These are phyloP conservation scores for Termitomyces sp. DNA, from an alignment of 768 basidiomycete species.

Conservation along the genomic window DNA sequence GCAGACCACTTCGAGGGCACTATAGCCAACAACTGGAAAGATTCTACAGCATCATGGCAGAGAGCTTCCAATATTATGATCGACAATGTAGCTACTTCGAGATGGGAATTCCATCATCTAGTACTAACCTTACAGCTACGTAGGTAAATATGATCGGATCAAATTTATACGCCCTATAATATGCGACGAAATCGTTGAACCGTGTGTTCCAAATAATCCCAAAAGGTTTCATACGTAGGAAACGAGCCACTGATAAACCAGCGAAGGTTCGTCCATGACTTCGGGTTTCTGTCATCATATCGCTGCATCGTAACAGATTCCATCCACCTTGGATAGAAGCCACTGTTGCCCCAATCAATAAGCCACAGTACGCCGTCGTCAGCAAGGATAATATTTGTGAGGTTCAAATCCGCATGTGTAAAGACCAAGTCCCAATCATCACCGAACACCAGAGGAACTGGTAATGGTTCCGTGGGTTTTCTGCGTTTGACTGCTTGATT, in stretches of 20 bases:
- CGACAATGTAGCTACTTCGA: too few species aligned
- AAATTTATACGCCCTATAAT: too few species aligned
- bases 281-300: not conserved
- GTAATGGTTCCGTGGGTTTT: not conserved
- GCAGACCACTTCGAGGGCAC: too few species aligned
- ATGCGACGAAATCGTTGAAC: not conserved
- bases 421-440: slow-evolving; percentile 15
- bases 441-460: not conserved
- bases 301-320: slow-evolving; percentile 12
- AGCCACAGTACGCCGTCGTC: slow-evolving; percentile 24
- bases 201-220: not conserved
- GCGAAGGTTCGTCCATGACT: not conserved
- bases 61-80: too few species aligned
- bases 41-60: too few species aligned
- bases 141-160: too few species aligned
- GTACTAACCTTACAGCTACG: too few species aligned
- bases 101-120: too few species aligned
- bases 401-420: slow-evolving; percentile 22
- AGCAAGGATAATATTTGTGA: slow-evolving; percentile 20
- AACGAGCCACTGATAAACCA: not conserved
- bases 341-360: slow-evolving; percentile 23
- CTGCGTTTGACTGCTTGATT: not conserved
- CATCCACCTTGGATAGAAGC: slow-evolving; percentile 24
- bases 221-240: not conserved
- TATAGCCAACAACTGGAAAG: too few species aligned